Evolutionary conservation across 1,284 basidiomycete species (phyloP), one percentile per base, ranked within the genome.

Genomic region (Apiotrichum montevideense): DNA sequence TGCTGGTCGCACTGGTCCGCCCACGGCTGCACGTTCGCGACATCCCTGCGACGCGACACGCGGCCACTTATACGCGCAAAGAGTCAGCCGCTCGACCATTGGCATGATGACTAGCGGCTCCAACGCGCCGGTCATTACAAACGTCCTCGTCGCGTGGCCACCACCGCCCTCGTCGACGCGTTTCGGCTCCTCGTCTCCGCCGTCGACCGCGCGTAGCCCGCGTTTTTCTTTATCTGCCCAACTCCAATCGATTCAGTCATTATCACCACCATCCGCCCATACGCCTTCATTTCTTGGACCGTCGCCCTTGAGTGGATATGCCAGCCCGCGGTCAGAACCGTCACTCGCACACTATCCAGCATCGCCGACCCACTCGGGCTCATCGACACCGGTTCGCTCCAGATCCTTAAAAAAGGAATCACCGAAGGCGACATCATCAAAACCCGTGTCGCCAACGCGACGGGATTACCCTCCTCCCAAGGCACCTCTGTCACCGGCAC

Each of bases 61-160:
- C 21, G 21, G 21, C 21, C 21, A 21, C 21, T 21, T 21, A 21
- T 21, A 21, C 21, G 21, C 21, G 21, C 21, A 21, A 21, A 21
- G 21, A 21, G 21, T 21, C 21, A 21, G 21, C 21, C 21, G 21
- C 21, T 21, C 21, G 21, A 21, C 21, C 21, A 21, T 21, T 21
- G 21, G 21, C 41, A 42, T 9, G n/a, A 53, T 58, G 46, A 58
- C 60, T 34, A 56, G 52, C 46, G 69, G 72, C 10, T 72, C 72
- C 3, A 72, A 70, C 29, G 72, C 70, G n/a, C 72, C 72, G 6
- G 47, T 66, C 37, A 69, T 72, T 49, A 64, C 65, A n/a, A 69
- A 71, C n/a, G 64, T 70, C 11, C 57, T 71, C 39, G 59, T 72
- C 32, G 72, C 72, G 21, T 72, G 72, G 72, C 70, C 72, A 2